Percentiles rank a stretch among this genome's conserved stretches.
Evolutionary conservation across 441 rosid genomes (phyloP).

Genomic region (Adansonia grandidieri): DNA sequence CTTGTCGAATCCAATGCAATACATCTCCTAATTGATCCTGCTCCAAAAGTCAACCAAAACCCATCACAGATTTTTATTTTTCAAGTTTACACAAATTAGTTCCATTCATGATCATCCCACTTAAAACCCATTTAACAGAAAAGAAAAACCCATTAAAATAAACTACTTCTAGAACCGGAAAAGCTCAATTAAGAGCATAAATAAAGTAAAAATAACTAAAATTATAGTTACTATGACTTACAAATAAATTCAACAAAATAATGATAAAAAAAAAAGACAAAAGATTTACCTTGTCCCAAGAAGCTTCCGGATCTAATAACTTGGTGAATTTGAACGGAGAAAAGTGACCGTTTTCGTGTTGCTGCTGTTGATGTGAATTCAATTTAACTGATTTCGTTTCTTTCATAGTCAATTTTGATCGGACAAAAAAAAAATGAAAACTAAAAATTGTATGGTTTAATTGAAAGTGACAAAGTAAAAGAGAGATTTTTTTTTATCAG

Average conservation of each 20-base stretch:
- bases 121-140: not conserved
- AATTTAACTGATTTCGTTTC: constrained; percentile 66
- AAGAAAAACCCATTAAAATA: not conserved
- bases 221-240: not conserved
- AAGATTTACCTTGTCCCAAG: constrained; percentile 77
- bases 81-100: not conserved
- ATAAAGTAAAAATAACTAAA: not conserved
- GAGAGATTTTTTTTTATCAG: not conserved
- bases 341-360: constrained; percentile 62
- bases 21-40: constrained; percentile 99
- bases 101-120: not conserved
- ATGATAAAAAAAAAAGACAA: not conserved
- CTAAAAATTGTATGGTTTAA: not conserved
- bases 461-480: not conserved
- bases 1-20: constrained; percentile 94
- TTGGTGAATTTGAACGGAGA: constrained; percentile 72
- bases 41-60: constrained; percentile 31
- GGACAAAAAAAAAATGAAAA: not conserved
- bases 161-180: constrained; percentile 2
- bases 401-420: constrained; percentile 54
- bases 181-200: not conserved
- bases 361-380: constrained; percentile 47
- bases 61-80: not conserved
- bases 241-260: not conserved
- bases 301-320: constrained; percentile 82